Evolutionary conservation across 768 basidiomycete genomes (phyloP).

Genomic region (Termitomyces sp.): DNA sequence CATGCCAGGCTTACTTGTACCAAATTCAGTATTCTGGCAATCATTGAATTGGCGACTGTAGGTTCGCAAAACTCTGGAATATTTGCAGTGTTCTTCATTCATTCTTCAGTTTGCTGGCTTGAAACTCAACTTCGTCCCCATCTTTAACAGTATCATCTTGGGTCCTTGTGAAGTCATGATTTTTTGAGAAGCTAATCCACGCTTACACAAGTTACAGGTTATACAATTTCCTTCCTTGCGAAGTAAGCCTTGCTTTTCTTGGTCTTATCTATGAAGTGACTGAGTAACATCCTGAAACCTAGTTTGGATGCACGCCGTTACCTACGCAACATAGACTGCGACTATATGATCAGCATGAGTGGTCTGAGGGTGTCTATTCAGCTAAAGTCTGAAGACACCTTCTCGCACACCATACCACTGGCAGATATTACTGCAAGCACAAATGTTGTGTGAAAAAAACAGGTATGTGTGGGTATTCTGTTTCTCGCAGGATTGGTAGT

Average conservation of each 20-base stretch:
- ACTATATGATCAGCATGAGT: neutral
- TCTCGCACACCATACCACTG: too few species aligned
- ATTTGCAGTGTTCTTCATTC: neutral
- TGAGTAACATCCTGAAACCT: neutral
- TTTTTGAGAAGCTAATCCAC: neutral
- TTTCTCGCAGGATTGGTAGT: too few species aligned
- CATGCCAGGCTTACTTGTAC: neutral
- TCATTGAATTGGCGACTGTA: neutral
- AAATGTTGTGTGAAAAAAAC: too few species aligned
- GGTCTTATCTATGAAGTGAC: neutral
- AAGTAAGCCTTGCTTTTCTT: neutral
- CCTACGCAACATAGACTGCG: neutral
- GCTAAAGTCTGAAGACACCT: too few species aligned
- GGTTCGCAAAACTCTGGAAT: neutral
- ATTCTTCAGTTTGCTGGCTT: neutral
- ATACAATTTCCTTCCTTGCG: slow-evolving; percentile 3
- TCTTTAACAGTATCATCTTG: neutral
- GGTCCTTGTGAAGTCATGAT: neutral
- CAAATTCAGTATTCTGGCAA: neutral
- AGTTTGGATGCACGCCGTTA: slow-evolving; percentile 1
- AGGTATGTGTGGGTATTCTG: too few species aligned
- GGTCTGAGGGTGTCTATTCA: neutral
- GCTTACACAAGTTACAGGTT: neutral
- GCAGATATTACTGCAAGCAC: too few species aligned
- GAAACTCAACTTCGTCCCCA: neutral